Conservation (phyloP, 495 filamentous ascomycete genomes). For the Penicillium herquei region DNA sequence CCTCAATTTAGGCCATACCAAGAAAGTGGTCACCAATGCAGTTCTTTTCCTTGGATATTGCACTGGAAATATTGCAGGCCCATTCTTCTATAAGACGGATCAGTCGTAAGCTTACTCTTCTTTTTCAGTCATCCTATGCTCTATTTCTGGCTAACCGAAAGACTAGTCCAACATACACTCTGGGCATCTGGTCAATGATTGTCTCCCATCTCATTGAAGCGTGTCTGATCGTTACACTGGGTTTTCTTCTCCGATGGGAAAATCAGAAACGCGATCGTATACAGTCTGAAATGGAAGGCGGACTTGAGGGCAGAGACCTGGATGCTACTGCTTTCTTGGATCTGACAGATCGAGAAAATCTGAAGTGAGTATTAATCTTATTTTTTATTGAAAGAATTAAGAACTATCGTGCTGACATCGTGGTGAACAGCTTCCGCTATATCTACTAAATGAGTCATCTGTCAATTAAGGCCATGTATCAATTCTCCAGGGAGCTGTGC, state of each 20-base stretch:
- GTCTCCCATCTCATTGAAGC: slow-evolving; percentile 57
- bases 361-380: slow-evolving; percentile 39
- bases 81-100: slow-evolving; percentile 60
- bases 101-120: slow-evolving; percentile 35
- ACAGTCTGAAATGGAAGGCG: slow-evolving; percentile 46
- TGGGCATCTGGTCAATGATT: slow-evolving; percentile 65
- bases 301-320: slow-evolving; percentile 49
- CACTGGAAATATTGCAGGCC: slow-evolving; percentile 54
- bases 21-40: slow-evolving; percentile 55
- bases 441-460: slow-evolving; percentile 23
- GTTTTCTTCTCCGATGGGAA: slow-evolving; percentile 51
- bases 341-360: slow-evolving; percentile 60
- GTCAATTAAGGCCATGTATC: no score
- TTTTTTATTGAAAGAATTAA: neutral
- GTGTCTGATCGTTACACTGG: slow-evolving; percentile 44
- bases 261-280: slow-evolving; percentile 55
- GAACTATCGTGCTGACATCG: slow-evolving; percentile 1
- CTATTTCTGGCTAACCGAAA: neutral
- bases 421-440: slow-evolving; percentile 31
- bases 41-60: slow-evolving; percentile 55
- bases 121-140: neutral
- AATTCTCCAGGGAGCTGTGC: no score
- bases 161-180: slow-evolving; percentile 48
- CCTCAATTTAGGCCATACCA: slow-evolving; percentile 45
- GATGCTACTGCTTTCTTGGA: slow-evolving; percentile 58